phyloP scores from a whole-genome alignment of 768 basidiomycete species.

The Hypsizygus marmoreus region DNA sequence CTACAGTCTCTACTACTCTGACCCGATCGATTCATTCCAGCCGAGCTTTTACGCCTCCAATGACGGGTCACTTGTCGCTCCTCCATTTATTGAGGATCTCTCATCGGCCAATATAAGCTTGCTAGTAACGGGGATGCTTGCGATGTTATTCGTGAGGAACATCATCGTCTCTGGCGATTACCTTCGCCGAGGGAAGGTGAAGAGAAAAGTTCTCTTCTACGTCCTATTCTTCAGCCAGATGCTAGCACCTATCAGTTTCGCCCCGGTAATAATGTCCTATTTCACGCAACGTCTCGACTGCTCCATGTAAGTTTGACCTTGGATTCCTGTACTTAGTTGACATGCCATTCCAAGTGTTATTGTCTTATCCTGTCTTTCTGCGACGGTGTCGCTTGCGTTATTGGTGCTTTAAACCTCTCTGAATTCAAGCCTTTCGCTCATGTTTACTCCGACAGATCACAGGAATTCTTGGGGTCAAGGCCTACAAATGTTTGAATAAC shows the following conservation, averaged over 20 bases:
- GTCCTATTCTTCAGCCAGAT: constrained; percentile 57
- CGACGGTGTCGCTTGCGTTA: constrained; percentile 39
- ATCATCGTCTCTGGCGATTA: constrained; percentile 52
- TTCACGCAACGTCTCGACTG: constrained; percentile 45
- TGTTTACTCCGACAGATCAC: constrained; percentile 43
- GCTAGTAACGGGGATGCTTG: constrained; percentile 49
- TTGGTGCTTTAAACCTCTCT: constrained; percentile 28
- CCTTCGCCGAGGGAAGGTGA: constrained; percentile 54
- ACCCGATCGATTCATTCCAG: constrained; percentile 44
- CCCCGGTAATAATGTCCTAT: constrained; percentile 48
- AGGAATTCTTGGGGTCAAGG: constrained; percentile 66
- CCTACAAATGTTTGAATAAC: constrained; percentile 63
- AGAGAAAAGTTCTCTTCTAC: constrained; percentile 61
- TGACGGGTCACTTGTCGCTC: constrained; percentile 63
- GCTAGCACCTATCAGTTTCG: constrained; percentile 45
- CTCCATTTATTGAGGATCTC: constrained; percentile 47
- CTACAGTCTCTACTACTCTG: constrained; percentile 45
- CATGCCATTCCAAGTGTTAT: constrained; percentile 31
- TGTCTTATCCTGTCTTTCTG: constrained; percentile 35
- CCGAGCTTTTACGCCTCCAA: constrained; percentile 46
- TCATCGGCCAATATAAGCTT: constrained; percentile 41
- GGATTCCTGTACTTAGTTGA: neutral
- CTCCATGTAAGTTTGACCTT: constrained; percentile 48
- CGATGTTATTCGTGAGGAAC: constrained; percentile 55
- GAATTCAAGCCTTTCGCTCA: neutral